phyloP scores from a whole-genome alignment of 148 eudicot species.

The Chenopodium suecicum region DNA sequence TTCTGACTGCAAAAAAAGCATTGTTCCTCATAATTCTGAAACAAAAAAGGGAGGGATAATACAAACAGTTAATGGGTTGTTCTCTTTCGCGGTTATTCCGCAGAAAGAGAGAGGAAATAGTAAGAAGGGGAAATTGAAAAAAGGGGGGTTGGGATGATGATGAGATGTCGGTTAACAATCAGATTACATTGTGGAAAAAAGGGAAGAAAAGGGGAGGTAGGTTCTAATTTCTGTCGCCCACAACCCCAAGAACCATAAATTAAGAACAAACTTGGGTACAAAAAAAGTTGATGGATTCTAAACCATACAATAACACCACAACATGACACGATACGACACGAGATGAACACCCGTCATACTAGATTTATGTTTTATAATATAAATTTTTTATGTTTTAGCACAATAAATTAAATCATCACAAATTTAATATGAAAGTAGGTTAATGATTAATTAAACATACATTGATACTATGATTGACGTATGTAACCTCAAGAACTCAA shows the following conservation, averaged over 20 bases:
- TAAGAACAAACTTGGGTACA: not conserved
- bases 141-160: not conserved
- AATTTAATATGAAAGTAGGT: no score
- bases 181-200: not conserved
- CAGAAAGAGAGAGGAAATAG: slow-evolving; percentile 20
- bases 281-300: no score
- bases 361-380: no score
- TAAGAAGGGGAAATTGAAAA: not conserved
- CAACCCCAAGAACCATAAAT: not conserved
- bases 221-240: not conserved
- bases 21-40: slow-evolving; percentile 4
- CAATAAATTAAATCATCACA: no score
- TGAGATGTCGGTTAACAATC: slow-evolving; percentile 11
- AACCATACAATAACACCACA: no score
- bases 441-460: no score
- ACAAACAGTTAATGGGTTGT: not conserved
- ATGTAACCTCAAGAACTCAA: no score
- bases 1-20: slow-evolving; percentile 15
- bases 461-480: no score
- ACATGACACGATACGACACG: no score
- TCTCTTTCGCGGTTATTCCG: slow-evolving; percentile 13
- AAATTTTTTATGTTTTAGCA: no score
- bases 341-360: no score
- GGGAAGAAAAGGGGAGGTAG: not conserved
- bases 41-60: not conserved